Evolutionary conservation across 108 stramenopile genomes (phyloP).

Genomic region (Thalassiosira profunda): DNA sequence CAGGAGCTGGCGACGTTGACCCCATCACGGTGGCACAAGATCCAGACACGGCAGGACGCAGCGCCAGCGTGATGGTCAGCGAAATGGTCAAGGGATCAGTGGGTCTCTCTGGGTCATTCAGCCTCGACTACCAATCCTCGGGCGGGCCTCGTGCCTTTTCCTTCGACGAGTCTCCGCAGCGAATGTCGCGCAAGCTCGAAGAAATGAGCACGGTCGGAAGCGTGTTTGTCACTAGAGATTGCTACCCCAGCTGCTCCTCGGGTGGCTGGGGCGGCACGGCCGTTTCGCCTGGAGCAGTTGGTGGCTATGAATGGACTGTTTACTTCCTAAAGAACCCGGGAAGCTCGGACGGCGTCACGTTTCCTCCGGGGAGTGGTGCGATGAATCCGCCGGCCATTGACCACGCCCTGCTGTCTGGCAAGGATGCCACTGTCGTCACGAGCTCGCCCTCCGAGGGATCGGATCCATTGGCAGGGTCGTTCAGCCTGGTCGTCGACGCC

Average conservation of each 20-base stretch:
- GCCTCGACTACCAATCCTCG: slow-evolving; percentile 54
- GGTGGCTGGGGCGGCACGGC: slow-evolving; percentile 85
- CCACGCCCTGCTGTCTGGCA: slow-evolving; percentile 47
- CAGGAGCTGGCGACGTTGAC: slow-evolving; percentile 75
- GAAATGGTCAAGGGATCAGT: slow-evolving; percentile 67
- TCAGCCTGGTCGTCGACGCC: slow-evolving; percentile 29
- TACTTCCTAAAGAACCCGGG: slow-evolving; percentile 77
- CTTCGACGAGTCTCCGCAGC: slow-evolving; percentile 63
- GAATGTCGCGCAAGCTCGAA: slow-evolving; percentile 67
- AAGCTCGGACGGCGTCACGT: slow-evolving; percentile 61
- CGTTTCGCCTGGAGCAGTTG: slow-evolving; percentile 58
- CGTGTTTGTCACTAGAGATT: slow-evolving; percentile 58
- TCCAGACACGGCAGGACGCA: slow-evolving; percentile 45
- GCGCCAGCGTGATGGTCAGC: slow-evolving; percentile 43
- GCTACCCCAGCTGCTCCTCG: slow-evolving; percentile 58
- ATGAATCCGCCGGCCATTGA: slow-evolving; percentile 61
- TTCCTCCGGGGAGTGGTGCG: slow-evolving; percentile 85
- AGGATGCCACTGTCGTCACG: slow-evolving; percentile 40
- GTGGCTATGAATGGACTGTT: slow-evolving; percentile 83
- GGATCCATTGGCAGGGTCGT: slow-evolving; percentile 42
- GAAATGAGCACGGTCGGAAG: slow-evolving; percentile 78
- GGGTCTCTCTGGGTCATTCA: slow-evolving; percentile 69
- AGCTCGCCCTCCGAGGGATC: slow-evolving; percentile 47
- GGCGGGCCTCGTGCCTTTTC: slow-evolving; percentile 36
- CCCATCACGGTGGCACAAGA: slow-evolving; percentile 52